Percentiles rank a stretch among this genome's conserved stretches.
phyloP scores from a whole-genome alignment of 2,329 filamentous ascomycete genomes.

The Beauveria caledonica region DNA sequence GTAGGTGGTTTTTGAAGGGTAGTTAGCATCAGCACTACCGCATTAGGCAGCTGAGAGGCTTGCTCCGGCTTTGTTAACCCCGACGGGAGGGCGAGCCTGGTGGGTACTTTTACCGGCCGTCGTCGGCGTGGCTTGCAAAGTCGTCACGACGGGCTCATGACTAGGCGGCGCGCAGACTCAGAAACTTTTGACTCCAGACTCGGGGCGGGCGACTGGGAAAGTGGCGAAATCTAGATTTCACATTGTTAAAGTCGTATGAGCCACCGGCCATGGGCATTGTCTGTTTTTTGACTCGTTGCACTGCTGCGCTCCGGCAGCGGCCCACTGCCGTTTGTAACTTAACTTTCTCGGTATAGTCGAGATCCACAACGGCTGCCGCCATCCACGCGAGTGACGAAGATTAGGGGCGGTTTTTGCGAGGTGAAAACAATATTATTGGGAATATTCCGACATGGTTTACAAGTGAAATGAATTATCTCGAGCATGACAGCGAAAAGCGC shows the following conservation, averaged over 20 bases:
- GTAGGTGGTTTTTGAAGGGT: neutral
- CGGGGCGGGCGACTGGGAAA: neutral
- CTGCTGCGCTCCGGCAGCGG: neutral
- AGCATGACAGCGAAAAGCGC: no score
- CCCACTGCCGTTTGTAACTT: neutral
- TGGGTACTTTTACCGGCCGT: slow-evolving; percentile 10
- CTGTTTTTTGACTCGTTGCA: neutral
- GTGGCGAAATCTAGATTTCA: neutral
- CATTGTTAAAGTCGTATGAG: no score
- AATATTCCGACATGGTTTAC: no score
- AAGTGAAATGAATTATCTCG: no score
- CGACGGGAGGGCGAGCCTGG: slow-evolving; percentile 3
- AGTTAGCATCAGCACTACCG: neutral
- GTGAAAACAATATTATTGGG: no score
- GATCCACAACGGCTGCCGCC: neutral
- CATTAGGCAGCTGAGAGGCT: neutral
- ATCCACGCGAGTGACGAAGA: neutral
- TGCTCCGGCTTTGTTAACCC: slow-evolving; percentile 2
- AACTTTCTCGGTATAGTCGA: neutral
- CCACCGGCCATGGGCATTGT: no score
- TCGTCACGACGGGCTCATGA: neutral
- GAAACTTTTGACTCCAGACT: neutral
- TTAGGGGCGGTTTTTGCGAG: neutral
- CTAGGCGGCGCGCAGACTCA: neutral
- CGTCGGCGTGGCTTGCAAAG: neutral